Evolutionary conservation across 768 basidiomycete species (phyloP).

Genomic region (Hysterangium stoloniferum): DNA sequence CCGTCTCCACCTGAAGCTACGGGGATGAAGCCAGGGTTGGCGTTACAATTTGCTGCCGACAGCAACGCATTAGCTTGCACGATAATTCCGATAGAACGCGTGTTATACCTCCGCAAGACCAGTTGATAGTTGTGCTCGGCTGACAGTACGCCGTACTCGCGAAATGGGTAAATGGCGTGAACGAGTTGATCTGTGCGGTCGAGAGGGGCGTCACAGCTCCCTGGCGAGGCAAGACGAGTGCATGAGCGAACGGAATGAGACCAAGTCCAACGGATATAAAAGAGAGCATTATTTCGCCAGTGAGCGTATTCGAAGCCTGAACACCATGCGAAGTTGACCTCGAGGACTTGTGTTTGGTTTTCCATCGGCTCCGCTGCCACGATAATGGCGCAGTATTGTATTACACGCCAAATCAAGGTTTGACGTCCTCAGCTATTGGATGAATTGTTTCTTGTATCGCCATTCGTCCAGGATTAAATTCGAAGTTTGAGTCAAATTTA

Average conservation of each 20-base stretch:
- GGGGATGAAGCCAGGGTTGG: slow-evolving; percentile 38
- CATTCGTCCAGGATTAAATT: no score
- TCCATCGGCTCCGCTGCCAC: no score
- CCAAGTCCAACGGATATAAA: no score
- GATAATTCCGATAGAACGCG: not conserved
- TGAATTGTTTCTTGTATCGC: no score
- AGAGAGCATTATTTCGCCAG: no score
- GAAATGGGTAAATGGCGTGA: slow-evolving; percentile 41
- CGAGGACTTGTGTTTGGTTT: no score
- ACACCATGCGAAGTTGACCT: no score
- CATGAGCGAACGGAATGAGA: not conserved
- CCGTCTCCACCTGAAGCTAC: slow-evolving; percentile 41
- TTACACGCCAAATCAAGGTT: no score
- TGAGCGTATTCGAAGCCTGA: no score
- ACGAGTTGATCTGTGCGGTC: slow-evolving; percentile 33
- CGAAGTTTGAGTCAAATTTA: no score
- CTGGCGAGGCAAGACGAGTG: slow-evolving; percentile 6
- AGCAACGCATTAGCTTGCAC: not conserved
- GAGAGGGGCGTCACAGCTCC: slow-evolving; percentile 5
- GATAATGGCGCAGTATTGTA: no score
- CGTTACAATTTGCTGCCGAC: slow-evolving; percentile 34
- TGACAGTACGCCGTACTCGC: slow-evolving; percentile 46
- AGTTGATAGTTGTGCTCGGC: slow-evolving; percentile 34
- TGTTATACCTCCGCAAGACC: slow-evolving; percentile 52
- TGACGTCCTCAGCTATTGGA: no score